Percentiles rank a stretch among this genome's conserved stretches.
These are phyloP conservation scores for Podospora pseudocomata DNA, from an alignment of 495 filamentous ascomycete species.

Conservation along the genomic window DNA sequence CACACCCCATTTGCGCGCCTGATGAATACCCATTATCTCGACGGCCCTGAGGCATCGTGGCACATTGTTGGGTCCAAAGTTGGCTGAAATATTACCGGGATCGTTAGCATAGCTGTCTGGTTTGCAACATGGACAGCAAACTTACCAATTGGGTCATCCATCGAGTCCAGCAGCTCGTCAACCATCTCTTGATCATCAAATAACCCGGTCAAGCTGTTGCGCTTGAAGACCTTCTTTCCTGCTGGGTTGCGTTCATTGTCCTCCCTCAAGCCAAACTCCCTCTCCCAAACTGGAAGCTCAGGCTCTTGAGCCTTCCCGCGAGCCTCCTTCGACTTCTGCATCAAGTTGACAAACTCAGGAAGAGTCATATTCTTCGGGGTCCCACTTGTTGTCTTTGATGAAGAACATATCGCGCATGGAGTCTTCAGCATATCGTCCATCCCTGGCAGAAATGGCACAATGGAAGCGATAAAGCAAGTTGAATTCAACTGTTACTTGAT, in stretches of 20 bases:
- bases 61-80: too few species aligned
- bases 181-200: constrained; percentile 62
- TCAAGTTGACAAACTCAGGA: too few species aligned
- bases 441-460: constrained; percentile 59
- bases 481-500: constrained; percentile 77
- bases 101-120: too few species aligned
- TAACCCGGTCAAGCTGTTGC: constrained; percentile 8
- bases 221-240: constrained; percentile 37
- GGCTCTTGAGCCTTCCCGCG: too few species aligned
- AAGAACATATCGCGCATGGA: constrained; percentile 57
- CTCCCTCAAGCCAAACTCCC: too few species aligned
- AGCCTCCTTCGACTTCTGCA: too few species aligned
- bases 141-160: constrained; percentile 54
- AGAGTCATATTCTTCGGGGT: too few species aligned
- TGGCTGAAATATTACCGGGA: too few species aligned
- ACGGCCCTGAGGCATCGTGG: constrained; percentile 51
- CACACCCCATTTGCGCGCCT: constrained; percentile 72
- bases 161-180: constrained; percentile 55
- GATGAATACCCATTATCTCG: constrained; percentile 75
- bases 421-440: constrained; percentile 64
- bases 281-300: too few species aligned
- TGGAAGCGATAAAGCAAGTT: constrained; percentile 73
- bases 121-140: constrained; percentile 59
- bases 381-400: constrained; percentile 37
- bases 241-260: constrained; percentile 18